These are phyloP conservation scores for Fusarium beomiforme DNA, from an alignment of 2,329 filamentous ascomycete genomes.

Conservation along the genomic window DNA sequence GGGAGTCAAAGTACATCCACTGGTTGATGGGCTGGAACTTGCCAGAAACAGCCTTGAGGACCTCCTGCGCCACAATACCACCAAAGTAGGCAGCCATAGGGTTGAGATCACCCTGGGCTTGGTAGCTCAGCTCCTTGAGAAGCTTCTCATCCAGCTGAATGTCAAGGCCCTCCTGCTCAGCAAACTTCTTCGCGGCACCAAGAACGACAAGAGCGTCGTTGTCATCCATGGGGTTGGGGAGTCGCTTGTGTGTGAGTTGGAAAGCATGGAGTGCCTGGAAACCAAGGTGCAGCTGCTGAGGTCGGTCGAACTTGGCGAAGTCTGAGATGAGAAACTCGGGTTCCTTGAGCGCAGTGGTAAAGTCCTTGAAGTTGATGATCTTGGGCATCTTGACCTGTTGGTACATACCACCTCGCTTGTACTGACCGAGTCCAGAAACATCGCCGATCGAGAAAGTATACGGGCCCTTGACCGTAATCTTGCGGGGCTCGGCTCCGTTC, in stretches of 20 bases:
- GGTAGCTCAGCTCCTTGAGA: constrained; percentile 91
- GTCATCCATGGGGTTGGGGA: constrained; percentile 86
- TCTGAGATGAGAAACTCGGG: constrained; percentile 93
- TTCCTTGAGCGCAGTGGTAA: constrained; percentile 81
- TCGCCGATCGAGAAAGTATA: constrained; percentile 98
- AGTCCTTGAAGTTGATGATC: constrained; percentile 85
- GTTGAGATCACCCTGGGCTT: constrained; percentile 89
- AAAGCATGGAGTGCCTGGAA: constrained; percentile 94
- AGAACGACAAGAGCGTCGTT: constrained; percentile 83
- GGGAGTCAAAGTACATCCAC: constrained; percentile 96
- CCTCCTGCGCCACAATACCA: constrained; percentile 91
- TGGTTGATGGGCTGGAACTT: constrained; percentile 97
- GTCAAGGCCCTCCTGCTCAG: constrained; percentile 72
- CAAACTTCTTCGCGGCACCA: constrained; percentile 78
- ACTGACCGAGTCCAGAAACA: constrained; percentile 85
- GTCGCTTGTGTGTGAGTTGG: constrained; percentile 75
- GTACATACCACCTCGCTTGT: constrained; percentile 88
- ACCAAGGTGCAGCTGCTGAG: constrained; percentile 88
- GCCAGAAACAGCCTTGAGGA: constrained; percentile 95
- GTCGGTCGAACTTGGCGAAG: constrained; percentile 97
- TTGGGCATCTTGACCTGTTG: constrained; percentile 99
- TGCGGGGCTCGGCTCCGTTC: constrained; percentile 85
- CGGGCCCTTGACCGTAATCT: constrained; percentile 92
- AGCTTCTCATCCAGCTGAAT: constrained; percentile 89
- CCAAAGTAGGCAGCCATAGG: constrained; percentile 96